Conservation (phyloP, 352 stramenopile genomes). For the Phytophthora uliginosa region DNA sequence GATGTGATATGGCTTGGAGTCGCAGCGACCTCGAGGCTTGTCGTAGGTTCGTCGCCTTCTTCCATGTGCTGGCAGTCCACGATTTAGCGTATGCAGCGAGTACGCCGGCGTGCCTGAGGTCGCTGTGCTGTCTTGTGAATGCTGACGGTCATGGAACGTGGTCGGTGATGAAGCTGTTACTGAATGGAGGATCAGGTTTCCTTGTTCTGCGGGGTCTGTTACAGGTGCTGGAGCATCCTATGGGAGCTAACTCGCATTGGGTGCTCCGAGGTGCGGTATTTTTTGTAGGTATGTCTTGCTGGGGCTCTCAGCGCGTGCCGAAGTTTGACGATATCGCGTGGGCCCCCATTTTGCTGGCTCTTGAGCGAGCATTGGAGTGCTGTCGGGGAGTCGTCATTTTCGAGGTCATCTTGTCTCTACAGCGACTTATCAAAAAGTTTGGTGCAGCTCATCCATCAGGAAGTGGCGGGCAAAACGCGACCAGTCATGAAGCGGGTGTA, state of each 20-base stretch:
- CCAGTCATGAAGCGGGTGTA: conserved; percentile 7
- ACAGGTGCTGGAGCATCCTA: conserved; percentile 76
- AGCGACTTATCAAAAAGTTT: conserved; percentile 92
- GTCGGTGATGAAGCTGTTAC: conserved; percentile 84
- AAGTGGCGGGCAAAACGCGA: conserved; percentile 16
- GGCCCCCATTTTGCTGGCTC: conserved; percentile 72
- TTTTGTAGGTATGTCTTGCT: conserved; percentile 92
- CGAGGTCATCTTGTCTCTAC: conserved; percentile 88
- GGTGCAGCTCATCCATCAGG: conserved; percentile 34
- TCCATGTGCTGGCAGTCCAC: conserved; percentile 75
- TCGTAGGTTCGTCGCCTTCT: conserved; percentile 79
- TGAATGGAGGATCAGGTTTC: conserved; percentile 72
- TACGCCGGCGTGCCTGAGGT: conserved; percentile 70
- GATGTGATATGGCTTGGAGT: conserved; percentile 79
- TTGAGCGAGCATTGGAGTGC: conserved; percentile 72
- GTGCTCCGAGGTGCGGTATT: conserved; percentile 88
- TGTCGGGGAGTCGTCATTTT: conserved; percentile 87
- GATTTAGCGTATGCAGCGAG: conserved; percentile 70
- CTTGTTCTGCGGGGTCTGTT: conserved; percentile 80
- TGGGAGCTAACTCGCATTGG: conserved; percentile 60
- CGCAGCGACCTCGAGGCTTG: conserved; percentile 81
- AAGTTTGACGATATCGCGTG: conserved; percentile 84
- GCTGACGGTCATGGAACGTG: conserved; percentile 85
- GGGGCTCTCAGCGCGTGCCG: conserved; percentile 82
- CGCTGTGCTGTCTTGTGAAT: conserved; percentile 88